These are phyloP conservation scores for Sporobolus alterniflorus DNA, from an alignment of 202 grass and related monocot species.

Conservation along the genomic window DNA sequence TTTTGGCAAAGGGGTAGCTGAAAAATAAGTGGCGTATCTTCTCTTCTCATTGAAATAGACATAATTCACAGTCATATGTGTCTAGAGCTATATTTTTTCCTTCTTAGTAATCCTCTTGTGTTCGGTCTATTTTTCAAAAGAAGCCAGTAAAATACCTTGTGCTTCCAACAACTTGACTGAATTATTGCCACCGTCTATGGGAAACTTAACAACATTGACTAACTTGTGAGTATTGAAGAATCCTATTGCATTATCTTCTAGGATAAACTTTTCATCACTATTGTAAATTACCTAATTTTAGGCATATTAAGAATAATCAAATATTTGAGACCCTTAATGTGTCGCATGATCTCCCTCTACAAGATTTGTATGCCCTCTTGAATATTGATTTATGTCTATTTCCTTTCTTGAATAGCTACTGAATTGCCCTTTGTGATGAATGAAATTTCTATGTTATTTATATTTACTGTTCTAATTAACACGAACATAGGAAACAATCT, in stretches of 20 bases:
- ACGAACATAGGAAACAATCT: conserved; percentile 98
- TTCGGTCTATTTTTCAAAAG: too few relatives aligned
- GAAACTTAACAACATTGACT: conserved; percentile 78
- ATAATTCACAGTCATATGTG: too few relatives aligned
- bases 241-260: background rate
- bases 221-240: conserved; percentile 73
- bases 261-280: background rate
- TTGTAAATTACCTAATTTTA: conserved; percentile 41
- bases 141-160: too few relatives aligned
- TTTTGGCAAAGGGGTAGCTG: too few relatives aligned
- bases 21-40: too few relatives aligned
- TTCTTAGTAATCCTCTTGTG: too few relatives aligned
- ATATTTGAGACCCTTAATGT: conserved; percentile 79
- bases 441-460: conserved; percentile 1
- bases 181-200: conserved; percentile 80
- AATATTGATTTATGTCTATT: background rate
- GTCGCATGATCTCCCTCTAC: conserved; percentile 84
- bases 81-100: too few relatives aligned
- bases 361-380: conserved; percentile 57
- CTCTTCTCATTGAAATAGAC: too few relatives aligned
- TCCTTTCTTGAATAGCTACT: conserved; percentile 13
- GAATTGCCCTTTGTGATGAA: conserved; percentile 28
- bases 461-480: conserved; percentile 41
- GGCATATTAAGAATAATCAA: conserved; percentile 91
- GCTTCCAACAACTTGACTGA: conserved; percentile 82